Evolutionary conservation across 768 basidiomycete genomes (phyloP).

Genomic region (Lepiota venenata): DNA sequence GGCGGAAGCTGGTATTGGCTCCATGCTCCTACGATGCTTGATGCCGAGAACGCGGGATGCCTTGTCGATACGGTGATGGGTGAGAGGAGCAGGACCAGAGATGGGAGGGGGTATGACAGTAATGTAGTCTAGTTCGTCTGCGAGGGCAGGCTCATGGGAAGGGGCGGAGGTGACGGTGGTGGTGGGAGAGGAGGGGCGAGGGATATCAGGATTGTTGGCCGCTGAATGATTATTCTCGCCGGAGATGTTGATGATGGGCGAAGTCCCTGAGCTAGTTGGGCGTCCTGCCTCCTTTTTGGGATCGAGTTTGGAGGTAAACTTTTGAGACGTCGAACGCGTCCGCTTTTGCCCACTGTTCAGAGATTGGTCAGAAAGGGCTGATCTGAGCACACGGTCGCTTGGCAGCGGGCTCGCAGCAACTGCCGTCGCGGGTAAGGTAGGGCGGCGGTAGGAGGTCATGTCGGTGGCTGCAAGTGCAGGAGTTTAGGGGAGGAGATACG

Average conservation of each 20-base stretch:
- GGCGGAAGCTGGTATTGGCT: constrained; percentile 76
- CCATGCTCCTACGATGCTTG: constrained; percentile 73
- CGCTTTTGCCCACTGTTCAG: constrained; percentile 27
- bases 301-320: constrained; percentile 27
- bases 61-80: constrained; percentile 57
- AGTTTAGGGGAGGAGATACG: constrained; percentile 16
- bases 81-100: constrained; percentile 32
- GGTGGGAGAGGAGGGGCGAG: constrained; percentile 20
- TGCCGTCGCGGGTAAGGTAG: constrained; percentile 29
- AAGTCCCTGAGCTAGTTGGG: constrained; percentile 31
- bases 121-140: constrained; percentile 76
- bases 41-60: constrained; percentile 78
- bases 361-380: constrained; percentile 48
- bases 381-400: constrained; percentile 42
- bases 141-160: constrained; percentile 43
- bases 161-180: constrained; percentile 22
- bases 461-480: background rate
- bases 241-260: constrained; percentile 53
- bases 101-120: constrained; percentile 34
- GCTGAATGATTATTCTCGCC: constrained; percentile 26
- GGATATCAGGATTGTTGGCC: constrained; percentile 4
- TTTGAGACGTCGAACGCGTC: constrained; percentile 25
- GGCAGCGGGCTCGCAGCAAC: constrained; percentile 34
- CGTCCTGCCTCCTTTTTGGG: constrained; percentile 30
- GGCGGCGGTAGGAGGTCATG: constrained; percentile 26